Evolutionary conservation across 257 asterid species (phyloP).

Genomic region (Paulownia fortunei): DNA sequence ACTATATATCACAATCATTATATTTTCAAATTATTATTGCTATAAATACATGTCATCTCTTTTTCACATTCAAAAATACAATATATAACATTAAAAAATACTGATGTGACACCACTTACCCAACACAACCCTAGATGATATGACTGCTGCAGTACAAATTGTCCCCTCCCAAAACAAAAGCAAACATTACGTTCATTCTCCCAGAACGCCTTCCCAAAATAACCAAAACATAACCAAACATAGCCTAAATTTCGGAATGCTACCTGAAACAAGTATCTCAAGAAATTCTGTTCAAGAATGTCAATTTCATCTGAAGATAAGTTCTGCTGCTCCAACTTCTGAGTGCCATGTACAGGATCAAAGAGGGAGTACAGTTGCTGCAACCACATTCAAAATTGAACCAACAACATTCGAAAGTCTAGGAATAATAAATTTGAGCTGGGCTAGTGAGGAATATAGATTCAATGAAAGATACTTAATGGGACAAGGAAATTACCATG

Average conservation of each 20-base stretch:
- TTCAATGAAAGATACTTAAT: not conserved
- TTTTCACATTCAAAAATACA: too few relatives aligned
- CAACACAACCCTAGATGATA: too few relatives aligned
- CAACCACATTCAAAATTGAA: constrained; percentile 35
- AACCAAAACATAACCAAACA: too few relatives aligned
- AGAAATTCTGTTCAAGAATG: constrained; percentile 86
- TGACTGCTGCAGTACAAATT: too few relatives aligned
- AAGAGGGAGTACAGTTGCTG: constrained; percentile 98
- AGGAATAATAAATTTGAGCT: not conserved
- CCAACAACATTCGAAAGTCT: not conserved
- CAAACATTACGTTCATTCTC: too few relatives aligned
- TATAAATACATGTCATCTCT: too few relatives aligned
- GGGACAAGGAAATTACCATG: constrained; percentile 59
- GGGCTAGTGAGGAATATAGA: not conserved
- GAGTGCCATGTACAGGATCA: constrained; percentile 87
- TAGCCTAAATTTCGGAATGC: not conserved
- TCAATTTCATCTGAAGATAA: constrained; percentile 77
- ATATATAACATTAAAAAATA: too few relatives aligned
- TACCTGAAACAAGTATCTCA: constrained; percentile 89
- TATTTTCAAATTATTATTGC: too few relatives aligned
- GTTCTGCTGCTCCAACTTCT: constrained; percentile 91
- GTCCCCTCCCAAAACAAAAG: too few relatives aligned
- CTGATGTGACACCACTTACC: too few relatives aligned
- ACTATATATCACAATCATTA: too few relatives aligned
- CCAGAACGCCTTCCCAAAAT: too few relatives aligned